A percentile compares a stretch with the other conserved stretches of the same genome.
Conservation (phyloP, 2,329 filamentous ascomycete genomes). For the Xylariomycetidae sp. region DNA sequence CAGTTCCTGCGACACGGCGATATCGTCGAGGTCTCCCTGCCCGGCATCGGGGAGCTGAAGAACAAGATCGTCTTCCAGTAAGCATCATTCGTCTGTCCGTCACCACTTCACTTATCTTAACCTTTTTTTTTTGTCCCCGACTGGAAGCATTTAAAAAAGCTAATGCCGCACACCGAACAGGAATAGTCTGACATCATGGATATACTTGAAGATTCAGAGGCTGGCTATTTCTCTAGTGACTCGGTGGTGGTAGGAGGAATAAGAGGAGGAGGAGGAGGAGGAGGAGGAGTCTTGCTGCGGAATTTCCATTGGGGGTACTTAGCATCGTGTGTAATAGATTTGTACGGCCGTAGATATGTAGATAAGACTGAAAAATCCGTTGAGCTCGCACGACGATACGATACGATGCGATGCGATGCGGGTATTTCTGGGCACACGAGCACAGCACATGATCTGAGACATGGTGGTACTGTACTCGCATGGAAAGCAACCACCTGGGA, state of each 20-base stretch:
- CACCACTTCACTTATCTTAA: background rate
- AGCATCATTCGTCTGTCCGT: conserved; percentile 19
- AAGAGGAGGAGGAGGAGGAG: too few species aligned
- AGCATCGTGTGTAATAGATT: too few species aligned
- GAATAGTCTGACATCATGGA: conserved; percentile 1
- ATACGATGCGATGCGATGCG: too few species aligned
- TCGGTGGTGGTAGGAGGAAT: conserved; percentile 1
- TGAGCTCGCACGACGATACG: too few species aligned
- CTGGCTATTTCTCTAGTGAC: conserved; percentile 1
- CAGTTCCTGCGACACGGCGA: conserved; percentile 30
- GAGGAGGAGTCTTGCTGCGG: too few species aligned
- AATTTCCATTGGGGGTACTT: too few species aligned
- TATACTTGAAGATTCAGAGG: conserved; percentile 6
- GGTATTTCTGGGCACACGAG: too few species aligned
- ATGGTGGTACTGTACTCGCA: too few species aligned
- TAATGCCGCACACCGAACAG: background rate
- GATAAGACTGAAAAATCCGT: too few species aligned
- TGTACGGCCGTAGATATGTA: too few species aligned
- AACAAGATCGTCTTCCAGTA: conserved; percentile 24
- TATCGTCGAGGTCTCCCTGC: conserved; percentile 22
- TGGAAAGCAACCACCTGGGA: too few species aligned
- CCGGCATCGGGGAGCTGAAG: conserved; percentile 23
- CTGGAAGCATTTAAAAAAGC: background rate
- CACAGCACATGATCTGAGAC: too few species aligned
- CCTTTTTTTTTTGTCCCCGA: background rate